These are phyloP conservation scores for Adansonia gregorii DNA, from an alignment of 441 rosid genomes.

Conservation along the genomic window DNA sequence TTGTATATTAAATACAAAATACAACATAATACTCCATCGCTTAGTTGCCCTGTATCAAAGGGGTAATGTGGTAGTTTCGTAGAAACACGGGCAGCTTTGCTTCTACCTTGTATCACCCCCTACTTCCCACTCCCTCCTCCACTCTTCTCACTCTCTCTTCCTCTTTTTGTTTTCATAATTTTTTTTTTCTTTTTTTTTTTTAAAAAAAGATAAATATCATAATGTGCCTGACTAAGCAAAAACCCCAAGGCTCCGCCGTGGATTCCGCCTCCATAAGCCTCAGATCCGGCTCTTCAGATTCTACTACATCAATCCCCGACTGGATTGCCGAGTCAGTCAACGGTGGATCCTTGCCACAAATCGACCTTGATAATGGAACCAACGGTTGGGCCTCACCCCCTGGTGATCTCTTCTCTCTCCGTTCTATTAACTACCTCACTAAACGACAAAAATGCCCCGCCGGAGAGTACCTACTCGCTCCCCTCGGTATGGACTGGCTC, in stretches of 20 bases:
- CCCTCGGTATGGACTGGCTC: constrained; percentile 94
- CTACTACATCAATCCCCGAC: constrained; percentile 31
- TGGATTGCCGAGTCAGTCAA: constrained; percentile 64
- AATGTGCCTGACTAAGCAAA: constrained; percentile 52
- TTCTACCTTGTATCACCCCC: background rate
- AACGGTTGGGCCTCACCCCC: constrained; percentile 94
- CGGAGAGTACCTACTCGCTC: constrained; percentile 75
- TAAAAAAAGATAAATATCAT: constrained; percentile 17
- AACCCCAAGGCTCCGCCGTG: constrained; percentile 41
- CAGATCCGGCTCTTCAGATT: constrained; percentile 34
- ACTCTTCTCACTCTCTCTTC: constrained; percentile 15
- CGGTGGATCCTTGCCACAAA: constrained; percentile 67
- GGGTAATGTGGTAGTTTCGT: constrained; percentile 30
- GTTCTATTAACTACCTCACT: constrained; percentile 57
- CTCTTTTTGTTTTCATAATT: background rate
- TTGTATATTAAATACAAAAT: too few species aligned
- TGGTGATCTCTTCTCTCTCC: constrained; percentile 71
- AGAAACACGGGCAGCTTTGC: constrained; percentile 16
- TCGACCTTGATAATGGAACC: constrained; percentile 63
- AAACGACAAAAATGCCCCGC: constrained; percentile 66
- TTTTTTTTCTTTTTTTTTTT: too few species aligned
- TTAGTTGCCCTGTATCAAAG: background rate
- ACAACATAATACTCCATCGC: too few species aligned
- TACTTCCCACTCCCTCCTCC: background rate
- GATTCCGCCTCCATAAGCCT: constrained; percentile 29